Percentiles rank a stretch among this genome's conserved stretches.
Conservation (phyloP, 495 filamentous ascomycete genomes). For the Niebla homalea region DNA sequence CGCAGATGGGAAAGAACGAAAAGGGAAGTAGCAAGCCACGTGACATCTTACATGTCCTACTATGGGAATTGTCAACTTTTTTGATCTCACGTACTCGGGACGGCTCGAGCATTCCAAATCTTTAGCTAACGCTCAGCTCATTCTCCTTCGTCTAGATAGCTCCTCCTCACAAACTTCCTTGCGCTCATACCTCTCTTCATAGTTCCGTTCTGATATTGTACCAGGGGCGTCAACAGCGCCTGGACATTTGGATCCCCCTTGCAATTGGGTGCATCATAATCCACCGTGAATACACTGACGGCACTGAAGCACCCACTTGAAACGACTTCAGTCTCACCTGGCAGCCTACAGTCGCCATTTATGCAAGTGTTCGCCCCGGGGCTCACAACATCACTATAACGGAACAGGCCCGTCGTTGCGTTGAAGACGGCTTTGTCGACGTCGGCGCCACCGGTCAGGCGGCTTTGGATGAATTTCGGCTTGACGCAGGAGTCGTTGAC, state of each 20-base stretch:
- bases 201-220: background rate
- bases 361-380: conserved; percentile 18
- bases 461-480: conserved; percentile 25
- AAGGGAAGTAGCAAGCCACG: too few relatives aligned
- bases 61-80: background rate
- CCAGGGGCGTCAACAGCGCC: background rate
- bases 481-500: conserved; percentile 18
- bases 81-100: background rate
- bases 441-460: conserved; percentile 18
- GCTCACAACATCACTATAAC: conserved; percentile 3
- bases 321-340: conserved; percentile 22
- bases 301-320: conserved; percentile 12
- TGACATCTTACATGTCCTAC: background rate
- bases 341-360: conserved; percentile 24
- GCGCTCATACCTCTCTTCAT: background rate
- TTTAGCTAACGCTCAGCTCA: background rate
- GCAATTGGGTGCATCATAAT: conserved; percentile 23
- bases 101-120: background rate
- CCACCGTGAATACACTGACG: conserved; percentile 26
- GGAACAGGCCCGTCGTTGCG: conserved; percentile 22
- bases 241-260: background rate
- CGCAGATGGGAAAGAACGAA: too few relatives aligned
- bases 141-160: background rate
- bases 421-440: conserved; percentile 20
- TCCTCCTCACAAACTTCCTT: background rate